phyloP scores from a whole-genome alignment of 1,139 yeast genomes.

The Taiozyma onychis region DNA sequence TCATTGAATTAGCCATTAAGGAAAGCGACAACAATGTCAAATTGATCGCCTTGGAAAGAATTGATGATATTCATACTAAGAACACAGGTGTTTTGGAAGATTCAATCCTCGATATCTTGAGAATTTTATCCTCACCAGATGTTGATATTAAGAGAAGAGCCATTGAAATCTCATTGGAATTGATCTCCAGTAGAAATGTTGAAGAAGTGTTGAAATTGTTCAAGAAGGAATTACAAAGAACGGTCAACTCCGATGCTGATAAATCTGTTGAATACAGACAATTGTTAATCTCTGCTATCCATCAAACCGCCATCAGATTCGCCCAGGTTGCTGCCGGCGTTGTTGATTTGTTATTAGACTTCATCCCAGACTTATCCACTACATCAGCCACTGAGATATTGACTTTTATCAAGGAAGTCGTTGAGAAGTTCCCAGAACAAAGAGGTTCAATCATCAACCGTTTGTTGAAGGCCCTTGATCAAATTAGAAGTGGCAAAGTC shows the following conservation, averaged over 20 bases:
- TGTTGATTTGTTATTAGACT: slow-evolving; percentile 81
- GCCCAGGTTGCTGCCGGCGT: slow-evolving; percentile 90
- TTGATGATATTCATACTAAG: slow-evolving; percentile 65
- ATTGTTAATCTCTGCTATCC: slow-evolving; percentile 80
- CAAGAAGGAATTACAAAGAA: slow-evolving; percentile 82
- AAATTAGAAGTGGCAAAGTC: slow-evolving; percentile 81
- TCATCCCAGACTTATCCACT: slow-evolving; percentile 78
- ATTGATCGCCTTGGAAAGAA: slow-evolving; percentile 83
- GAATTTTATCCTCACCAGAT: slow-evolving; percentile 83
- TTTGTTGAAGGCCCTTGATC: slow-evolving; percentile 57
- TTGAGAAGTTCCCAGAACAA: slow-evolving; percentile 83
- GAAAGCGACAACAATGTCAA: slow-evolving; percentile 94
- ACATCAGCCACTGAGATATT: slow-evolving; percentile 88
- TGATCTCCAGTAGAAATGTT: slow-evolving; percentile 83
- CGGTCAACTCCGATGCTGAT: slow-evolving; percentile 67
- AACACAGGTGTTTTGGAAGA: slow-evolving; percentile 87
- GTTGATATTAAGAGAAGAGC: slow-evolving; percentile 88
- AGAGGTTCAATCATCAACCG: slow-evolving; percentile 62
- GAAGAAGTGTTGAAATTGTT: slow-evolving; percentile 90
- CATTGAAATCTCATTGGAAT: slow-evolving; percentile 70
- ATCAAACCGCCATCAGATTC: slow-evolving; percentile 81
- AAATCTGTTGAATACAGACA: slow-evolving; percentile 85
- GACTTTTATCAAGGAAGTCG: slow-evolving; percentile 85
- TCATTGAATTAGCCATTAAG: slow-evolving; percentile 82
- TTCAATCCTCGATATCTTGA: slow-evolving; percentile 77